These are phyloP conservation scores for Xylaria longipes DNA, from an alignment of 495 filamentous ascomycete genomes.

Conservation along the genomic window DNA sequence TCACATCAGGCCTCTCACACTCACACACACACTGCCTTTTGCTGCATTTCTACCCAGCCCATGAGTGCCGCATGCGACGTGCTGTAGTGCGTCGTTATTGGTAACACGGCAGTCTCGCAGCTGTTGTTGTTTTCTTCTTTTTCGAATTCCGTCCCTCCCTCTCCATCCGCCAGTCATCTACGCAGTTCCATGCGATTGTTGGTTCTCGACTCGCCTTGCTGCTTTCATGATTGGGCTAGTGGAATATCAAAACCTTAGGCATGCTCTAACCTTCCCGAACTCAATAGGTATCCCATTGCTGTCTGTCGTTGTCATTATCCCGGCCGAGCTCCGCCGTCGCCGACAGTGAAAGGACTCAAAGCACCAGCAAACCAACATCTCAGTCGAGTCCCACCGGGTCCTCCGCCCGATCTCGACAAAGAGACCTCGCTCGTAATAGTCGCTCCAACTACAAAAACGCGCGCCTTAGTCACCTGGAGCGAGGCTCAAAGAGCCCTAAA, in stretches of 20 bases:
- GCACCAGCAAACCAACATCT: background rate
- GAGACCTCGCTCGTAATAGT: background rate
- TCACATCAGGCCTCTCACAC: constrained; percentile 9
- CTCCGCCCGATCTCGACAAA: background rate
- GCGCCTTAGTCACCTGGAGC: background rate
- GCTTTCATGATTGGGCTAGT: background rate
- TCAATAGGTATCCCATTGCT: constrained; percentile 1
- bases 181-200: background rate
- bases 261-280: constrained; percentile 1
- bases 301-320: background rate
- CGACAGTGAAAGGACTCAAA: background rate
- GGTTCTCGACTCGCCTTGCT: background rate
- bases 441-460: background rate
- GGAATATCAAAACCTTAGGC: constrained; percentile 5
- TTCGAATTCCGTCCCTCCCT: background rate
- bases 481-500: background rate
- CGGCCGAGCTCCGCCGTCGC: background rate
- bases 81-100: constrained; percentile 14
- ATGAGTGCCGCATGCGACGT: constrained; percentile 14
- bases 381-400: background rate
- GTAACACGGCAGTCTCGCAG: constrained; percentile 18
- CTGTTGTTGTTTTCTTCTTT: constrained; percentile 12
- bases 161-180: background rate
- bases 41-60: constrained; percentile 22
- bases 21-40: background rate